Conservation (phyloP, 352 stramenopile genomes). For the Elongisporangium undulatum region DNA sequence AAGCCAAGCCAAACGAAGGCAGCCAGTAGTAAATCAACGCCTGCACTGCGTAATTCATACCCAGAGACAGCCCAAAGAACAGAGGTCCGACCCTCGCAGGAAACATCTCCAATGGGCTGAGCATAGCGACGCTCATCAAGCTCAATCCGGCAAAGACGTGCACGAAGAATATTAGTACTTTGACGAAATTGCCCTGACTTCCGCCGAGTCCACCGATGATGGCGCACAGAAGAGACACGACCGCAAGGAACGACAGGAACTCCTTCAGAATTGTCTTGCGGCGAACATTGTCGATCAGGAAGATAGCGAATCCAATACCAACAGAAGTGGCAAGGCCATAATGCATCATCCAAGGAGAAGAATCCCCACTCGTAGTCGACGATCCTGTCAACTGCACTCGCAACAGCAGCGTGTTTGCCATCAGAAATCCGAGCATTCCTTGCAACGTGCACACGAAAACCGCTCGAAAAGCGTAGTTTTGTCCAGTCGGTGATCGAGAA, state of each 20-base stretch:
- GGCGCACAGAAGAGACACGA: slow-evolving; percentile 57
- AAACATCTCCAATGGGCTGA: slow-evolving; percentile 82
- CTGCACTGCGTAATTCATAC: slow-evolving; percentile 57
- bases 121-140: slow-evolving; percentile 68
- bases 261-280: slow-evolving; percentile 89
- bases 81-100: slow-evolving; percentile 49
- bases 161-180: slow-evolving; percentile 51
- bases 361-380: slow-evolving; percentile 10
- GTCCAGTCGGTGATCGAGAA: slow-evolving; percentile 31
- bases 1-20: slow-evolving; percentile 53
- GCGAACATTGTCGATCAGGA: slow-evolving; percentile 80
- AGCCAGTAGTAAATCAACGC: slow-evolving; percentile 47
- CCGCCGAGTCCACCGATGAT: slow-evolving; percentile 36
- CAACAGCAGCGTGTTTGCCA: slow-evolving; percentile 62
- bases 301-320: slow-evolving; percentile 67
- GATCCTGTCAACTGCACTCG: slow-evolving; percentile 34
- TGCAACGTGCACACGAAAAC: slow-evolving; percentile 57
- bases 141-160: slow-evolving; percentile 65
- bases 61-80: slow-evolving; percentile 66
- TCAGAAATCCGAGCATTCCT: slow-evolving; percentile 53
- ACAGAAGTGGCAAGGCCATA: slow-evolving; percentile 39
- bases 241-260: slow-evolving; percentile 67
- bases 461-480: slow-evolving; percentile 63
- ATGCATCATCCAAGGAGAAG: slow-evolving; percentile 52
- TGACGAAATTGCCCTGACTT: slow-evolving; percentile 30